Evolutionary conservation across 192 early-diverging fungal species (phyloP).

Genomic region (Irineochytrium annulatum): DNA sequence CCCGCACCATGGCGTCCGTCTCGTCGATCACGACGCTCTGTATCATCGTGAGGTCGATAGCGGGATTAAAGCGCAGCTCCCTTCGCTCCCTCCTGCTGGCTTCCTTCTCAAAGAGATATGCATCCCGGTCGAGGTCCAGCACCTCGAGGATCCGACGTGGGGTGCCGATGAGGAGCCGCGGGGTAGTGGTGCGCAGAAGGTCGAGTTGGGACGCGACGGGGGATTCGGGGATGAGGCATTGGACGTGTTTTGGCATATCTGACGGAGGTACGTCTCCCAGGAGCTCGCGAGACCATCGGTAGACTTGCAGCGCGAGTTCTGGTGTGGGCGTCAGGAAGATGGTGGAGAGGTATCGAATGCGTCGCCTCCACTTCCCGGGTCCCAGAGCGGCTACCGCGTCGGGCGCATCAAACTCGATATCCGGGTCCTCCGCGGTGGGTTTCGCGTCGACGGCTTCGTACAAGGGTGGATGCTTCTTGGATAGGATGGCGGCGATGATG

Average conservation of each 20-base stretch:
- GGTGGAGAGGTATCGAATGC: conserved; percentile 27
- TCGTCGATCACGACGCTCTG: conserved; percentile 46
- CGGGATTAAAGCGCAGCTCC: no score
- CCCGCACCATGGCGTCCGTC: conserved; percentile 34
- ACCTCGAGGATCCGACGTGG: conserved; percentile 30
- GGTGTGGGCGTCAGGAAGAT: conserved; percentile 41
- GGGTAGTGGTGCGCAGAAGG: conserved; percentile 15
- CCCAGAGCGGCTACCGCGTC: no score
- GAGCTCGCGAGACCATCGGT: conserved; percentile 14
- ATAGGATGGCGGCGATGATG: conserved; percentile 31
- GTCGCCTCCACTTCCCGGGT: no score
- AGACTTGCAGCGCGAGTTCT: conserved; percentile 41
- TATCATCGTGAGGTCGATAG: no score
- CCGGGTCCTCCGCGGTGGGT: no score
- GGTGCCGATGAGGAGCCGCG: conserved; percentile 41
- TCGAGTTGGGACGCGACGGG: conserved; percentile 19
- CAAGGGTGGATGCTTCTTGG: no score
- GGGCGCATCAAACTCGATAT: no score
- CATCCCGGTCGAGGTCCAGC: no score
- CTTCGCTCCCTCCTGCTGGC: conserved; percentile 22
- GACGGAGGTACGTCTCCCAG: neutral
- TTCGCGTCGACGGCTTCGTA: no score
- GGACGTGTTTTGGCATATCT: conserved; percentile 26
- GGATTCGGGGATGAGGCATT: conserved; percentile 29
- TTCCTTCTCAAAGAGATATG: no score